Conservation (phyloP, 345 rosid genomes). For the Eucalyptus virginea region DNA sequence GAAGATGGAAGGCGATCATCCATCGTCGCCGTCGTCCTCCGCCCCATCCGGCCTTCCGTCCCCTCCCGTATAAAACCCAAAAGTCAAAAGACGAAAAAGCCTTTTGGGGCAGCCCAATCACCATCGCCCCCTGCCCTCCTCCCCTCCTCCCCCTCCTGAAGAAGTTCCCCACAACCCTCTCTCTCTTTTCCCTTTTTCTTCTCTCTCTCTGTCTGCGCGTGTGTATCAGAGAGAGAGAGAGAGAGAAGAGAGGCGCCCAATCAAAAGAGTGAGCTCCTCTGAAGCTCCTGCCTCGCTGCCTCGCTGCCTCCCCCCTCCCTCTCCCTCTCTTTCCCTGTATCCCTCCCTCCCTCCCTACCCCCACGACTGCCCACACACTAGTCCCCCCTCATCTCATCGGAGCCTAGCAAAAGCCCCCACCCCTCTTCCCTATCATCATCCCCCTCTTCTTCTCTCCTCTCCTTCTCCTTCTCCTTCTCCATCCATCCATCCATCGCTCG, state of each 20-base stretch:
- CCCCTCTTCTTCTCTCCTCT: neutral
- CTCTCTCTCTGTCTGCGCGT: neutral
- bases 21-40: neutral
- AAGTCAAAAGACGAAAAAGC: neutral
- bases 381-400: too few relatives aligned
- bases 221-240: neutral
- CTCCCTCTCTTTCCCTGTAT: neutral
- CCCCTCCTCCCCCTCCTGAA: neutral
- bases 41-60: neutral
- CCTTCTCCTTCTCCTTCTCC: rapidly evolving
- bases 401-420: too few relatives aligned
- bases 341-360: neutral
- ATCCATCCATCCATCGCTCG: neutral
- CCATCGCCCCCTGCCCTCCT: neutral
- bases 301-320: neutral
- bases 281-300: neutral
- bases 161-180: neutral
- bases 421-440: neutral
- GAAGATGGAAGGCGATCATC: neutral
- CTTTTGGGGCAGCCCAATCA: neutral
- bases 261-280: neutral
- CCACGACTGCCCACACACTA: neutral
- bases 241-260: neutral
- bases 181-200: neutral
- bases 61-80: neutral